Evolutionary conservation across 192 early-diverging fungal genomes (phyloP), one percentile per base, ranked within the genome.

Genomic region (Podila clonocystis): DNA sequence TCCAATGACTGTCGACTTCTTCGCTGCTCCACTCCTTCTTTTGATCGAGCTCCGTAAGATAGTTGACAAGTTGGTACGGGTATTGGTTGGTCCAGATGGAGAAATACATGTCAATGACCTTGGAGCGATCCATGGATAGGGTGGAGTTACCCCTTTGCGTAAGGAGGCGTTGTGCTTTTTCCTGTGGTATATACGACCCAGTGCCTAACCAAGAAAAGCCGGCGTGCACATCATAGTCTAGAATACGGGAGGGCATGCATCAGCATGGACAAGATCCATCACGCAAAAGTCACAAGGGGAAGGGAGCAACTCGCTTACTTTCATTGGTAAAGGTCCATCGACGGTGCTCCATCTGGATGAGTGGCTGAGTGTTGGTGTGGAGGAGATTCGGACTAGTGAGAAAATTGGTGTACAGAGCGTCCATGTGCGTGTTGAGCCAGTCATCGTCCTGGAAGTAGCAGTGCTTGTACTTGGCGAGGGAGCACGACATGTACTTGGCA

Each of bases 361-460:
- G 49, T 26, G 87, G 85, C 58, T 82, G 74, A 20, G 83, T 73
- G n/a, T 82, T 86, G 33, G 85, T 82, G 67, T 88, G 87, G 30
- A 88, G 82, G 31, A 87, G 68, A 36, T 45, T 59, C 8, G 87
- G 87, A 41, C 72, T 68, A 2, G 69, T 72, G 41, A 88, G 70
- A 61, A 87, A 88, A 69, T 87, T 88, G 33, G 82, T 84, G 65
- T 88, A 88, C 5, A 85, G 63, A 36, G 73, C 78, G 55, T 88
- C 87, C 84, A 87, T 76, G 38, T 82, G 82, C 20, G 74, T 45
- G 55, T 87, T 86, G 30, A 87, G 58, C 70, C 84, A 83, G 58
- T 85, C 75, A 50, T 87, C 85, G 49, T 88, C 87, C 65, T 88
- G 87, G 63, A 87, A 83, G 71, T 87, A 88, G 65, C 87, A 88